Evolutionary conservation across 208 protist species (phyloP).

Genomic region (Acanthamoeba divionensis): DNA sequence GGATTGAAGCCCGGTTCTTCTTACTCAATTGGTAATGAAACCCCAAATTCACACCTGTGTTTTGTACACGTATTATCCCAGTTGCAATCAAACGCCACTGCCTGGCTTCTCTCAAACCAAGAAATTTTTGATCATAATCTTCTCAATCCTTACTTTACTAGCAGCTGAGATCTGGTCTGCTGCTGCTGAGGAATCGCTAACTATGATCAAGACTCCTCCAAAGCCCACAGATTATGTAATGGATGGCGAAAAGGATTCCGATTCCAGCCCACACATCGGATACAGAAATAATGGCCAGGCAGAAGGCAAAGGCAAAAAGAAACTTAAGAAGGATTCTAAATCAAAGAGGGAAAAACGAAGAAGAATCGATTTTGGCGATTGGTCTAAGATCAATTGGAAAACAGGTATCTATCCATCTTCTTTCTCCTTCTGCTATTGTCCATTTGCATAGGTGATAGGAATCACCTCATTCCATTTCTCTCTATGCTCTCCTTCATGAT

Average conservation of each 20-base stretch:
- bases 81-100: too few species aligned
- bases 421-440: too few species aligned
- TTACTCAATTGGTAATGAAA: background rate
- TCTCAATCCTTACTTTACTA: too few species aligned
- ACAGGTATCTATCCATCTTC: too few species aligned
- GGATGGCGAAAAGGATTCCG: too few species aligned
- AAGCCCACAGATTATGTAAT: too few species aligned
- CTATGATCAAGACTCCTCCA: too few species aligned
- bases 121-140: too few species aligned
- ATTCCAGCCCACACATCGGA: background rate
- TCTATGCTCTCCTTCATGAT: background rate
- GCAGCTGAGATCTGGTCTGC: too few species aligned
- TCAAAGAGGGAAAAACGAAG: background rate
- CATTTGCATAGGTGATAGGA: too few species aligned
- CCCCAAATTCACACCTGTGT: background rate
- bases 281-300: background rate
- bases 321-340: background rate
- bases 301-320: background rate
- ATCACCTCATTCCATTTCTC: background rate
- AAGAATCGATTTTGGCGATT: background rate
- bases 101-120: too few species aligned
- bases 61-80: background rate
- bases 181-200: too few species aligned
- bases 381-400: slow-evolving; percentile 45
- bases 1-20: background rate